Percentiles rank a stretch among this genome's conserved stretches.
Conservation (phyloP, 75 land plant species). For the Picea glauca region DNA sequence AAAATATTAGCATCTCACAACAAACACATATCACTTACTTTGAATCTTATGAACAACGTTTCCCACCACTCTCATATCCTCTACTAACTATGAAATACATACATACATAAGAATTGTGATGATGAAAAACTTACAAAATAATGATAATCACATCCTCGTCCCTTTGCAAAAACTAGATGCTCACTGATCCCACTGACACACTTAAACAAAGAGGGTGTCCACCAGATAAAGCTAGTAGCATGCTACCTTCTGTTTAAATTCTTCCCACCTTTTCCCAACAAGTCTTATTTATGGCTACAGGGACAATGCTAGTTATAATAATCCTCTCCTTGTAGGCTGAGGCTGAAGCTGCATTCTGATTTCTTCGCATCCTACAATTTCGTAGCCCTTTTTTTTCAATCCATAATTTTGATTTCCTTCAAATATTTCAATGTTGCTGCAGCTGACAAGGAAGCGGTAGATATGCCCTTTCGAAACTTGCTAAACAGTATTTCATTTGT, state of each 20-base stretch:
- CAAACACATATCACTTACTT: conserved; percentile 37
- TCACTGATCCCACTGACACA: conserved; percentile 55
- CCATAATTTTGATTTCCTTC: conserved; percentile 55
- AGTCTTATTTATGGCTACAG: conserved; percentile 54
- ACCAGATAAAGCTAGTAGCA: conserved; percentile 20
- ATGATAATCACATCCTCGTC: conserved; percentile 42
- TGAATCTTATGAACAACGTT: conserved; percentile 93
- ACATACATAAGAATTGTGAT: neutral
- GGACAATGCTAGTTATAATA: conserved; percentile 55
- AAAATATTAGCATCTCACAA: neutral
- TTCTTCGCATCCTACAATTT: conserved; percentile 65
- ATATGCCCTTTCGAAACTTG: conserved; percentile 27
- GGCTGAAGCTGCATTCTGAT: conserved; percentile 25
- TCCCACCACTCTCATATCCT: conserved; percentile 92
- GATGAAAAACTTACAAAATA: neutral
- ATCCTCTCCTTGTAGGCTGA: conserved; percentile 40
- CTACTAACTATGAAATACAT: conserved; percentile 57
- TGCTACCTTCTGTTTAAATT: conserved; percentile 64
- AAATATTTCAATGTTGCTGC: conserved; percentile 33
- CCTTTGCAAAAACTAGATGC: conserved; percentile 71
- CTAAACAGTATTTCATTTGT: conserved; percentile 28
- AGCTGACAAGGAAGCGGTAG: conserved; percentile 30
- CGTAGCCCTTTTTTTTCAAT: conserved; percentile 64
- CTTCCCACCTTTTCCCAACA: conserved; percentile 71
- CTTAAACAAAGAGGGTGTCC: conserved; percentile 54